Conservation (phyloP, 495 filamentous ascomycete genomes). For the Oidiodendron maius region DNA sequence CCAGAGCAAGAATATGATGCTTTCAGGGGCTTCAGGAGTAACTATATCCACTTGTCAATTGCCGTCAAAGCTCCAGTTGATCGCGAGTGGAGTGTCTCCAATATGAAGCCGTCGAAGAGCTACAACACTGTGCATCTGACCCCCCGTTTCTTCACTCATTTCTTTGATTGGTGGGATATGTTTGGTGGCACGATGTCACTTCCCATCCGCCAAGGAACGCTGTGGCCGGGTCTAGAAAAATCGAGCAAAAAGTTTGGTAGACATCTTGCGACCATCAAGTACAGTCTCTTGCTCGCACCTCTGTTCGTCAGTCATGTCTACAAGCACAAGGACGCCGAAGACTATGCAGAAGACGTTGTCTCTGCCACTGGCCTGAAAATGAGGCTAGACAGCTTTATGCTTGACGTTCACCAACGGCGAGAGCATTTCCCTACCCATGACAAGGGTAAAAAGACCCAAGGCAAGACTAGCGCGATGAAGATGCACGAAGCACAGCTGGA, state of each 20-base stretch:
- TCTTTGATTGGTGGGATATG: constrained; percentile 96
- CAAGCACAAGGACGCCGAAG: constrained; percentile 94
- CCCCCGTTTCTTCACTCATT: constrained; percentile 95
- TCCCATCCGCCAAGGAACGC: constrained; percentile 81
- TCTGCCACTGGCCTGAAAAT: constrained; percentile 93
- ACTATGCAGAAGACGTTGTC: constrained; percentile 71
- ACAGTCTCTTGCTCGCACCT: constrained; percentile 86
- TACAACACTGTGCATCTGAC: constrained; percentile 94
- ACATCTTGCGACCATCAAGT: constrained; percentile 95
- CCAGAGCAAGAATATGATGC: constrained; percentile 71
- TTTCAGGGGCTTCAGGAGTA: constrained; percentile 86
- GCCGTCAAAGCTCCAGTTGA: constrained; percentile 78
- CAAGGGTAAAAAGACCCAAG: constrained; percentile 62
- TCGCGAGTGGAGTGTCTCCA: constrained; percentile 71
- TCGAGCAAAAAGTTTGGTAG: constrained; percentile 97
- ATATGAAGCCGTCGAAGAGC: constrained; percentile 67
- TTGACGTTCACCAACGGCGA: constrained; percentile 90
- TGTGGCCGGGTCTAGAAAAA: constrained; percentile 90
- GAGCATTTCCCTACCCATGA: constrained; percentile 82
- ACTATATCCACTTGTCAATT: constrained; percentile 91
- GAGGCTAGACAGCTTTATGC: constrained; percentile 88
- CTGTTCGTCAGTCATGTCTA: constrained; percentile 95
- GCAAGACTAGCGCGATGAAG: constrained; percentile 83
- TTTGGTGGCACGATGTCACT: constrained; percentile 94
- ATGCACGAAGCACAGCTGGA: constrained; percentile 92